Evolutionary conservation across 495 filamentous ascomycete genomes (phyloP).

Genomic region (Beverwykella pulmonaria): DNA sequence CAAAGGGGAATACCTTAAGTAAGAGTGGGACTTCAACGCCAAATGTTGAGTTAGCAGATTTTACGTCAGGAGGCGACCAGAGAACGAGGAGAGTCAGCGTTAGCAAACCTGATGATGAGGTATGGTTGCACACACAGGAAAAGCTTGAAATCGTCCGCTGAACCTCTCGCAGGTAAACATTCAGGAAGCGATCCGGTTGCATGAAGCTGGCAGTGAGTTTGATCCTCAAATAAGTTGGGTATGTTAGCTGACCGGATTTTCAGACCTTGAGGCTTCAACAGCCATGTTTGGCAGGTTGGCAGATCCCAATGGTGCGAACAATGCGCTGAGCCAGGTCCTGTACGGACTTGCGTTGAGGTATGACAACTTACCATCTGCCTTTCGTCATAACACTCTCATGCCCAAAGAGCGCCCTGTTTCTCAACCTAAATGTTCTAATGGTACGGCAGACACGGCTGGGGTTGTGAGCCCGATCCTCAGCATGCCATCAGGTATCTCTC

Average conservation of each 20-base stretch:
- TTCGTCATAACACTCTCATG: neutral
- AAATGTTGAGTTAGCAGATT: conserved; percentile 53
- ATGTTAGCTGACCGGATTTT: neutral
- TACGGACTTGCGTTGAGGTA: conserved; percentile 93
- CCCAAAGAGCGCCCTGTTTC: conserved; percentile 7
- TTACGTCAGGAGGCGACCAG: conserved; percentile 26
- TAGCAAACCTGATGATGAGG: conserved; percentile 31
- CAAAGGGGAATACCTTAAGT: conserved; percentile 60
- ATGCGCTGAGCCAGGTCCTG: conserved; percentile 92
- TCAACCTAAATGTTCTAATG: conserved; percentile 20
- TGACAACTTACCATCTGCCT: conserved; percentile 41
- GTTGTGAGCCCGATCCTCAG: conserved; percentile 69
- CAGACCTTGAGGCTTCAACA: conserved; percentile 71
- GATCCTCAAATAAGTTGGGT: conserved; percentile 2
- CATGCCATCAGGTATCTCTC: conserved; percentile 81
- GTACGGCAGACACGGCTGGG: conserved; percentile 86
- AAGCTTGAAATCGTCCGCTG: neutral
- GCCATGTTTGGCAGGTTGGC: conserved; percentile 84
- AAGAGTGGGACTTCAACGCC: conserved; percentile 32
- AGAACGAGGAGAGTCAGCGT: conserved; percentile 42
- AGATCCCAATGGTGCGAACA: conserved; percentile 81
- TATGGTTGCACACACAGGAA: conserved; percentile 12
- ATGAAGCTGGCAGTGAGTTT: conserved; percentile 74
- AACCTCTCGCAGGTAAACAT: conserved; percentile 67
- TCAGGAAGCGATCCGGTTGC: conserved; percentile 91